Percentiles rank a stretch among this genome's conserved stretches.
Evolutionary conservation across 371 early-diverging fungal genomes (phyloP).

Genomic region (Zychaea mexicana): DNA sequence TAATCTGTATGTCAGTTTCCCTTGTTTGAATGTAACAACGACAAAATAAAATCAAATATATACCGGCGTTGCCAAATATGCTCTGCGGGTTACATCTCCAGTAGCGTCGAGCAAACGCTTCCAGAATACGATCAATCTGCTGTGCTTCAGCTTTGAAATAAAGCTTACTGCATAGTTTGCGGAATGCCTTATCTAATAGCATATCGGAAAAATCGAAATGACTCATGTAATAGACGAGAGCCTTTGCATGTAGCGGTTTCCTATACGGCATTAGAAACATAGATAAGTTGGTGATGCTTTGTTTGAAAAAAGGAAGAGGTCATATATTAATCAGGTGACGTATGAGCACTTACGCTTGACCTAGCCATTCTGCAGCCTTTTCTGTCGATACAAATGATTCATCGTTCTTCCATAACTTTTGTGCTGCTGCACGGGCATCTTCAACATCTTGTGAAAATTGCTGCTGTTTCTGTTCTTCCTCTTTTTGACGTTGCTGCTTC

Average conservation of each 20-base stretch:
- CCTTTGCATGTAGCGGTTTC: slow-evolving; percentile 53
- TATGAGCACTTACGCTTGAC: slow-evolving; percentile 42
- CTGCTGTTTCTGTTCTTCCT: neutral
- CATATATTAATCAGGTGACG: too few relatives aligned
- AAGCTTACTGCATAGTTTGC: slow-evolving; percentile 80
- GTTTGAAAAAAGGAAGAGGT: too few relatives aligned
- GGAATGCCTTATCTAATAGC: slow-evolving; percentile 78
- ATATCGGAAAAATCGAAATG: slow-evolving; percentile 71
- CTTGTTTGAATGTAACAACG: neutral
- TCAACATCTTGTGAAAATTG: neutral
- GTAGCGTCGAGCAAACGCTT: slow-evolving; percentile 73
- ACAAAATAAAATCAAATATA: too few relatives aligned
- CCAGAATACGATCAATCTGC: slow-evolving; percentile 83
- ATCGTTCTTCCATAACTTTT: slow-evolving; percentile 40
- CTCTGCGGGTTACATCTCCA: slow-evolving; percentile 73
- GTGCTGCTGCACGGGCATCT: slow-evolving; percentile 31
- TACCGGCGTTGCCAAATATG: slow-evolving; percentile 55
- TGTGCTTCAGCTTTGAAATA: slow-evolving; percentile 92
- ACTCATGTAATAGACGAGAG: slow-evolving; percentile 71
- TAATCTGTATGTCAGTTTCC: neutral
- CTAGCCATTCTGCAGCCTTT: slow-evolving; percentile 49
- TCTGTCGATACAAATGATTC: slow-evolving; percentile 37
- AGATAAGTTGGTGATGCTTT: too few relatives aligned
- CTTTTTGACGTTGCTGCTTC: neutral
- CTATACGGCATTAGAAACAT: slow-evolving; percentile 14